Evolutionary conservation across 495 filamentous ascomycete genomes (phyloP), one percentile per base, ranked within the genome.

Genomic region (Neurospora sp.): DNA sequence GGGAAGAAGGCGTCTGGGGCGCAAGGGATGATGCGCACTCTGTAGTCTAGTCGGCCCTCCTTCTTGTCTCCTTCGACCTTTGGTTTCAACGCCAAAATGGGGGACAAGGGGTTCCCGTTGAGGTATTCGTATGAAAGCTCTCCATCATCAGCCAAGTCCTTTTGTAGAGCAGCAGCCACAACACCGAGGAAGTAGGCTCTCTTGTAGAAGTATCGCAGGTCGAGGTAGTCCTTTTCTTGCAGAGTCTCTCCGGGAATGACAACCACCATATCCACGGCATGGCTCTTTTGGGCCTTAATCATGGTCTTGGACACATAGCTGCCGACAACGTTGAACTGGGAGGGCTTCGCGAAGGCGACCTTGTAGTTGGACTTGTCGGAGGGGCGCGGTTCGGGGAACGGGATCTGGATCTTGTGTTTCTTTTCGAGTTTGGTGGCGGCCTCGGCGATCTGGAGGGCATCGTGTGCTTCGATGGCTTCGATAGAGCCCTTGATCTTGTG

Each of bases 161-260:
- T 84, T 71, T 88, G 88, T 27, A 99, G 83, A 6, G 86, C 87
- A 39, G 88, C 88, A 3, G 93, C 90, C 72, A 98, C 79, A 74
- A 89, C 92, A 42, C 94, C 92, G 38, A 99, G 81, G 74, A 97
- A 98, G 77, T 94, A 98, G 5, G 96, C 93, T 71, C 95, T 84
- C 79, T 98, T 97, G 81, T 98, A 91, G 77, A 98, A 98, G 80
- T 95, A 99, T 73, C 96, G 87, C 82, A 94, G 87, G 77, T 98
- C 93, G 65, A 94, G 85, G 79, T 94, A 98, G 81, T 99, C 96
- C 80, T 99, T 98, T 70, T 94, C 92, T 78, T 97, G 93, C 74
- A 98, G 93, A 3, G 97, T 83, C 3, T 87, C 82, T 61, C 79
- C 79, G 17, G 96, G 94, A 89, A 99, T 96, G 12, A 89, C 90